These are phyloP conservation scores for Paramecium biaurelia DNA, from an alignment of 73 alveolate species.

Conservation along the genomic window DNA sequence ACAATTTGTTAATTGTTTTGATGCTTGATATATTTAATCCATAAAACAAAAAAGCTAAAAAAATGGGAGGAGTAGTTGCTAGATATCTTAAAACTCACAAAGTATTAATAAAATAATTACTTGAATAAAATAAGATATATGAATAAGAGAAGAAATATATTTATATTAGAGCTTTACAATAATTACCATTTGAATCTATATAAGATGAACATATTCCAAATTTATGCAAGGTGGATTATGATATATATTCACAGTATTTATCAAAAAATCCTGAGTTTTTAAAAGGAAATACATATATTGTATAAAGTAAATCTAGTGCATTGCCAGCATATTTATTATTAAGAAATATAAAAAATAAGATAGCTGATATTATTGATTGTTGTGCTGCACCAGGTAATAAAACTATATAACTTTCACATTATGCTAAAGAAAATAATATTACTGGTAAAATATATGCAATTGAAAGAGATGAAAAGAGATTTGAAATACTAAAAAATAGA, in stretches of 20 bases:
- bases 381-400: constrained; percentile 67
- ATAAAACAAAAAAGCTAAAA: constrained; percentile 19
- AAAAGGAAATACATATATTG: neutral
- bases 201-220: constrained; percentile 48
- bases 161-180: neutral
- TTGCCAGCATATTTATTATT: constrained; percentile 59
- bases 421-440: constrained; percentile 7
- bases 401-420: constrained; percentile 53
- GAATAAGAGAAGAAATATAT: neutral
- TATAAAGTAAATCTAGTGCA: constrained; percentile 61
- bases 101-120: neutral
- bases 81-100: neutral
- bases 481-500: constrained; percentile 32
- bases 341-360: constrained; percentile 8
- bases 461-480: constrained; percentile 55
- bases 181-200: neutral
- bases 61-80: constrained; percentile 42
- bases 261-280: neutral
- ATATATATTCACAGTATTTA: neutral
- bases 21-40: constrained; percentile 47
- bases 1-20: neutral
- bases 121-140: neutral
- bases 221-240: constrained; percentile 40
- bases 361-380: constrained; percentile 56
- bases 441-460: constrained; percentile 54